Base-by-base conservation (phyloP, 352 stramenopile species). In the Pythium brachiatum region DNA sequence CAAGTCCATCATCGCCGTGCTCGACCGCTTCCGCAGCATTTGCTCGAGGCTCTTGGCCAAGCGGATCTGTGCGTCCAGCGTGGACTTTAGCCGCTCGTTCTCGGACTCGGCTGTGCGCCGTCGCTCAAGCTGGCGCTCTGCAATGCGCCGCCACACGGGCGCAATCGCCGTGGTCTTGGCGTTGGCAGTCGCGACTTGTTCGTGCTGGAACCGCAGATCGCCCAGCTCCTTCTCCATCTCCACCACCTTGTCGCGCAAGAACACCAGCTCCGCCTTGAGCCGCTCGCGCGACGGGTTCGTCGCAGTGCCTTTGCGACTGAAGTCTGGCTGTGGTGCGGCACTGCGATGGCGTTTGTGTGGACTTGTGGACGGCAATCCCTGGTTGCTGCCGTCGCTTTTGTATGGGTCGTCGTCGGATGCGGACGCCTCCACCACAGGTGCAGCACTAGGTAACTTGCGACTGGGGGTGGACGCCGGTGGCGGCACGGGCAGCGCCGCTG, bases 141-240 rank as follows among this genome's bases (percentile, higher is more conserved):
- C 76, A 20, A 86, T 77, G 13, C 75, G 71, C 16, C 75, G 68
- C 79, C 79, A 88, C 50, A 86, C 70, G 21, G 70, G 63, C 23
- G 68, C 39, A 25, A 71, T 69, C 53, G 59, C 61, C 25, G 64
- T 68, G 7, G 51, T 74, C 55, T 47, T 60, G 38, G 53, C 48
- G n/a, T 66, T 53, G 5, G 68, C 61, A 13, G 56, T 60, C 51
- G 46, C 53, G 25, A 65, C 58, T 18, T 56, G 60, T 6, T 78
- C 57, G 23, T 68, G 41, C 11, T 74, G 41, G 23, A 62, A 46
- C 1, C 76, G 68, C 25, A 86, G 31, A 2, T 59, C 39, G 38
- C 53, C 70, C 23, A 86, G 43, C 16, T 82, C 57, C 5, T 62
- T 50, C 62, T 87, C 68, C 25, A 87, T 57, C 26, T 81, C 75